Conservation (phyloP, 2,329 filamentous ascomycete genomes). For the Hortaea sp. region DNA sequence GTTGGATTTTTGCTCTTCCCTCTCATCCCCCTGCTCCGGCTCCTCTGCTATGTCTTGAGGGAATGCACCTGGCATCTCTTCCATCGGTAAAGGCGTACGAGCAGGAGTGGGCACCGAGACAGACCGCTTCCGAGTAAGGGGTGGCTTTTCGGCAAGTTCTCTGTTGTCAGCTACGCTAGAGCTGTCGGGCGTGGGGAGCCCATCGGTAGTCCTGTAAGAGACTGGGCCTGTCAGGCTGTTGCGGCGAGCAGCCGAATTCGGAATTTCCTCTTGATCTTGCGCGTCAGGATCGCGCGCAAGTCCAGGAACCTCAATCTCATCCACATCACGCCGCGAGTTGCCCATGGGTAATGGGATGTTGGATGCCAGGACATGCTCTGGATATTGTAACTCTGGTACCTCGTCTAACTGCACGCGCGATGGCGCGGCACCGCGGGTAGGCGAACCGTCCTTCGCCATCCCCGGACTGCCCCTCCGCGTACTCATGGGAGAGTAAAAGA, state of each 20-base stretch:
- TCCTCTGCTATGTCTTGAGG: conserved; percentile 2
- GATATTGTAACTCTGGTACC: conserved; percentile 30
- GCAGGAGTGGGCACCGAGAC: conserved; percentile 14
- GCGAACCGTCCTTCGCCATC: conserved; percentile 10
- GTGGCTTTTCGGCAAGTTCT: conserved; percentile 2
- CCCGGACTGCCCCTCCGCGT: conserved; percentile 13
- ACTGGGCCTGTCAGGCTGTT: conserved; percentile 13
- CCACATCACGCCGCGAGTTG: conserved; percentile 54
- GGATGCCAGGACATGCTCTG: conserved; percentile 38
- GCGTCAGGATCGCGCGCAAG: conserved; percentile 57
- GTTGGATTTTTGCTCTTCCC: conserved; percentile 12
- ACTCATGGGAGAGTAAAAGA: conserved; percentile 5
- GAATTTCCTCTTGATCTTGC: conserved; percentile 14
- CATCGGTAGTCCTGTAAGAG: conserved; percentile 27
- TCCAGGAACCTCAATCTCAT: conserved; percentile 72
- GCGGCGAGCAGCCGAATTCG: conserved; percentile 7
- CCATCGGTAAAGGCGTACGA: conserved; percentile 4
- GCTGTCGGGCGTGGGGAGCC: conserved; percentile 29
- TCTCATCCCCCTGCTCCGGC: not conserved
- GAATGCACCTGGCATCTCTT: conserved; percentile 9
- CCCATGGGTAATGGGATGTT: conserved; percentile 59
- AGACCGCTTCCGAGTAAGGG: conserved; percentile 16
- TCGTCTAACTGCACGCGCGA: conserved; percentile 3
- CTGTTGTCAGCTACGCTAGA: not conserved
- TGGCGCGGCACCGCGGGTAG: not conserved